A percentile compares a stretch with the other conserved stretches of the same genome.
Conservation (phyloP, 2,329 filamentous ascomycete genomes). For the Pestalotiopsis sp. region DNA sequence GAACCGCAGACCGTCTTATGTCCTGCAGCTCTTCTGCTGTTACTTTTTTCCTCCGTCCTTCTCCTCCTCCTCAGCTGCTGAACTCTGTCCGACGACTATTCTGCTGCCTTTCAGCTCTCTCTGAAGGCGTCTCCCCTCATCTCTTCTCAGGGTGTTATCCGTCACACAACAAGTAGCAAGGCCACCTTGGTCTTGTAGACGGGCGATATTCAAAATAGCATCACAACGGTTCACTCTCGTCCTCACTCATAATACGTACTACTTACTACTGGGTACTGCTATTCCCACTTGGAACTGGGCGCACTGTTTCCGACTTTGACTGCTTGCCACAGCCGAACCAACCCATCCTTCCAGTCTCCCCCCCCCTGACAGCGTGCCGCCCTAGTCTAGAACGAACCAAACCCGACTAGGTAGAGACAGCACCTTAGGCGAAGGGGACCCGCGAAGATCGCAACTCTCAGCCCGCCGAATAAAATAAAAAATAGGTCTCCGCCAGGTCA, state of each 20-base stretch:
- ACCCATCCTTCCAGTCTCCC: neutral
- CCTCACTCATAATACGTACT: neutral
- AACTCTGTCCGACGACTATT: neutral
- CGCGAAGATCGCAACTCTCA: conserved; percentile 15
- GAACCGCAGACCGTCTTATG: neutral
- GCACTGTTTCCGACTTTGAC: neutral
- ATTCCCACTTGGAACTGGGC: neutral
- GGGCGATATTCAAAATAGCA: neutral
- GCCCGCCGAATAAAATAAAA: neutral
- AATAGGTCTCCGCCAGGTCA: neutral
- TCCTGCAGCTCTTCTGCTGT: neutral
- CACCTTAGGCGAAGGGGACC: conserved; percentile 14
- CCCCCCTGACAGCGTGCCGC: conserved; percentile 5
- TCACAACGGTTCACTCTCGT: neutral
- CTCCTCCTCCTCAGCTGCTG: neutral
- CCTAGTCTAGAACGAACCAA: conserved; percentile 16
- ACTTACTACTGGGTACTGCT: neutral
- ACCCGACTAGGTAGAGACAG: conserved; percentile 5
- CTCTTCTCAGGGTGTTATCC: neutral
- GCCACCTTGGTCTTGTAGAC: neutral
- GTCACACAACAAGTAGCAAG: neutral
- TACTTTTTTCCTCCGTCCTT: neutral
- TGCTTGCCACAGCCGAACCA: neutral
- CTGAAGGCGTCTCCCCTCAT: neutral
- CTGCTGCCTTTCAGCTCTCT: neutral